Base-by-base conservation (phyloP, 2,329 filamentous ascomycete species). In the Aspergillus candidus region DNA sequence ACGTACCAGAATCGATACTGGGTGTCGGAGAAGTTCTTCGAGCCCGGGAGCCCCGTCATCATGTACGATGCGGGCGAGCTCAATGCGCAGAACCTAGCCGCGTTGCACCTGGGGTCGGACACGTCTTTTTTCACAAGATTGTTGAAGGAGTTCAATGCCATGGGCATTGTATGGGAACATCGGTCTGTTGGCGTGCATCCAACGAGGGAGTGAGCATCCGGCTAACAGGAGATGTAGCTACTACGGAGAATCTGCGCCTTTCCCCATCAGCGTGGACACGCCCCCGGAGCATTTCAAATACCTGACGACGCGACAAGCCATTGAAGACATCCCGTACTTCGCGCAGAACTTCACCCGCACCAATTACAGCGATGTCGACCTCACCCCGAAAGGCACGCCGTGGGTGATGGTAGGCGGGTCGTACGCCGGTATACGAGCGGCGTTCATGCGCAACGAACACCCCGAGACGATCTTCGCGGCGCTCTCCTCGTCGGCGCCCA, bases 1-100 rank as follows among this genome's bases (percentile, higher is more conserved):
- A 79, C 74, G 1, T 79, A 78, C 55, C 67, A 68, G 39, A 76
- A 79, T 57, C 69, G 75, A 37, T 80, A 76, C 55, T 78, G 74
- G 54, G 74, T 78, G 36, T 75, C 76, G 49, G 64, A 68, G 4
- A 69, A 70, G 0, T 77, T 77, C 57, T 79, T 78, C 54, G 70
- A 74, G 49, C 66, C 75, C 11, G 76, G 77, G 13, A 75, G 75
- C 0, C 77, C 74, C 2, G 66, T 77, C 1, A 71, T 72, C 47
- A 52, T 75, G 6, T 74, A 72, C 50, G 70, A 76, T 52, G 65
- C 63, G 6, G 74, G 74, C 32, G 74, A 77, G 52, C 62, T 66
- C 2, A 59, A 55, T 30, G 72, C 62, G 4, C 63, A 68, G 32
- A 1, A 6, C 3, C 36, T 36, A 12, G 35, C 38, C 22, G 6